Evolutionary conservation across 768 basidiomycete species (phyloP).

Genomic region (Paxillus ammoniavirescens): DNA sequence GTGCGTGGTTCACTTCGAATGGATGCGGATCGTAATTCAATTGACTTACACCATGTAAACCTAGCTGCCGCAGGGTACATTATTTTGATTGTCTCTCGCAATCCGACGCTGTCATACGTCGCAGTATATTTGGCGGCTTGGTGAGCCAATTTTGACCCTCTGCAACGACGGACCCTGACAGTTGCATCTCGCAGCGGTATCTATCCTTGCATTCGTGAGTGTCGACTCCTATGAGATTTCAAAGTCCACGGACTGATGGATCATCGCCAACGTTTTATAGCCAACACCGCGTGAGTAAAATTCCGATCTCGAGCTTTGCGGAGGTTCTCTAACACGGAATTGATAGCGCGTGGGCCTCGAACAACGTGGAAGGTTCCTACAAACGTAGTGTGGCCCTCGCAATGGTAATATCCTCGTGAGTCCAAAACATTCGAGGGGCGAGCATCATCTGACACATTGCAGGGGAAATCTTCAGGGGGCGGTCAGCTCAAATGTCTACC

Average conservation of each 20-base stretch:
- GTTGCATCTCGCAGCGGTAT: conserved; percentile 50
- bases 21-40: conserved; percentile 1
- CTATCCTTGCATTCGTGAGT: conserved; percentile 69
- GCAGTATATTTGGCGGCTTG: conserved; percentile 70
- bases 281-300: conserved; percentile 53
- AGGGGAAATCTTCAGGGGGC: conserved; percentile 76
- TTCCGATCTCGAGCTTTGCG: background rate
- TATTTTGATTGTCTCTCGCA: conserved; percentile 63
- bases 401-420: conserved; percentile 66
- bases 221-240: background rate
- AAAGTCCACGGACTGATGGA: background rate
- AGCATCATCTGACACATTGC: background rate
- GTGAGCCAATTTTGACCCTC: conserved; percentile 33
- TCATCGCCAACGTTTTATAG: conserved; percentile 28
- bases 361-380: conserved; percentile 74
- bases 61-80: conserved; percentile 64
- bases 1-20: conserved; percentile 9
- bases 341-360: conserved; percentile 53
- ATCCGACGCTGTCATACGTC: conserved; percentile 65
- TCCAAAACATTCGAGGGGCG: background rate
- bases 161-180: background rate
- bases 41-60: conserved; percentile 6
- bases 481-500: conserved; percentile 79
- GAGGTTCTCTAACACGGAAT: conserved; percentile 2
- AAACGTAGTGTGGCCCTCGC: conserved; percentile 71